Percentiles rank a stretch among this genome's conserved stretches.
Conservation (phyloP, 306 rosid genomes). For the Acacia melanoxylon region DNA sequence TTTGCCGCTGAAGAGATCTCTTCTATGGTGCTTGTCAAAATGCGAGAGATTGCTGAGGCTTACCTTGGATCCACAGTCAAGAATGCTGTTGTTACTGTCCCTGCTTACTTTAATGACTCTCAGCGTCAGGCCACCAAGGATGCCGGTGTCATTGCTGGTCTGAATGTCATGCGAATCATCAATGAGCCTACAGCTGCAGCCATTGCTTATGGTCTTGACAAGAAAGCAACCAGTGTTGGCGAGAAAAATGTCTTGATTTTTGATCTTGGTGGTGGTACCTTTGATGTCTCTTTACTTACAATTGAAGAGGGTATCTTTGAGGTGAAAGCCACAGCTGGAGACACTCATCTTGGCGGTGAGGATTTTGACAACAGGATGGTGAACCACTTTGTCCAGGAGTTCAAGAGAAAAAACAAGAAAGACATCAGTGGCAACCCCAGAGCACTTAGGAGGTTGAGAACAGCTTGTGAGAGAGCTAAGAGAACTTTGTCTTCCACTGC, state of each 20-base stretch:
- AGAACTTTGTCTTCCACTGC: conserved; percentile 68
- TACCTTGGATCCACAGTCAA: conserved; percentile 57
- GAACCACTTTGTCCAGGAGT: conserved; percentile 70
- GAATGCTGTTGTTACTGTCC: conserved; percentile 71
- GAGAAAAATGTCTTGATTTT: conserved; percentile 69
- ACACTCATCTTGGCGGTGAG: conserved; percentile 68
- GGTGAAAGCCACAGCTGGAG: conserved; percentile 78
- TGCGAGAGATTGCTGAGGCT: conserved; percentile 80
- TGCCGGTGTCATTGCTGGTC: conserved; percentile 69
- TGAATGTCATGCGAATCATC: conserved; percentile 64
- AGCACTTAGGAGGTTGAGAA: conserved; percentile 72
- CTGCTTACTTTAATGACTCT: conserved; percentile 67
- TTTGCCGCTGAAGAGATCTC: conserved; percentile 68
- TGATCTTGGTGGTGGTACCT: conserved; percentile 75
- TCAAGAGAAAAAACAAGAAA: conserved; percentile 71
- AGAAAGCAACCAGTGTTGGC: conserved; percentile 67
- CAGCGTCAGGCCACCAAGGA: conserved; percentile 73
- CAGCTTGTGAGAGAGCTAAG: conserved; percentile 66
- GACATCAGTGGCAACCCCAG: conserved; percentile 76
- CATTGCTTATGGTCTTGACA: conserved; percentile 76
- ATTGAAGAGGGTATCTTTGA: conserved; percentile 80
- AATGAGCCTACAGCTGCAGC: conserved; percentile 77
- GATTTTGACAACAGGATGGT: conserved; percentile 75
- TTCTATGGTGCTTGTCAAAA: conserved; percentile 66
- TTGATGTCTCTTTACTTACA: conserved; percentile 69